Conservation (phyloP, 2,329 filamentous ascomycete species). For the Endothia cerciana region DNA sequence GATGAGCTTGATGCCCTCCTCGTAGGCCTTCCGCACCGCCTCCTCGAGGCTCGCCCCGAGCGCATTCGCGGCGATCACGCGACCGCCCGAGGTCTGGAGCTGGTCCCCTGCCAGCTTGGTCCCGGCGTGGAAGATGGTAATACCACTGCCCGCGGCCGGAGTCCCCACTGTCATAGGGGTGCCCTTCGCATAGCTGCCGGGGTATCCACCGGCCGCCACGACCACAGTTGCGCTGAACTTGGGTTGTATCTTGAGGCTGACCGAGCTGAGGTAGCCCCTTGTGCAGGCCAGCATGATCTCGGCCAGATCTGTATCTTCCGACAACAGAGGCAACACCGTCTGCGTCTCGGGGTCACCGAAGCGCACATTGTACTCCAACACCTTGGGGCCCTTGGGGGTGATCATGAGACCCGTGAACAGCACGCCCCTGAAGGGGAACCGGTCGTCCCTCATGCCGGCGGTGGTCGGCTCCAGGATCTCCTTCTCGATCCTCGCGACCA, state of each 20-base stretch:
- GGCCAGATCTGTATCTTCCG: slow-evolving; percentile 78
- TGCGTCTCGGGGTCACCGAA: slow-evolving; percentile 94
- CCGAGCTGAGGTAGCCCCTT: slow-evolving; percentile 71
- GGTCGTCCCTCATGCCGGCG: slow-evolving; percentile 82
- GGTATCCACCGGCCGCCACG: slow-evolving; percentile 91
- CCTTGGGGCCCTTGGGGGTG: slow-evolving; percentile 77
- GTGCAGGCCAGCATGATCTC: slow-evolving; percentile 87
- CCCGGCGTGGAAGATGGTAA: slow-evolving; percentile 90
- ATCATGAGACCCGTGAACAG: slow-evolving; percentile 95
- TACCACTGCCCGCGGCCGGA: slow-evolving; percentile 52
- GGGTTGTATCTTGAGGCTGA: slow-evolving; percentile 68
- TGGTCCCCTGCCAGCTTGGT: slow-evolving; percentile 67
- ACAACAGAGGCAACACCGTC: slow-evolving; percentile 79
- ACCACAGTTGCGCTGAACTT: slow-evolving; percentile 89
- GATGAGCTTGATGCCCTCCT: slow-evolving; percentile 73
- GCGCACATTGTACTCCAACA: slow-evolving; percentile 90
- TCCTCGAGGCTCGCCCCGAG: slow-evolving; percentile 72
- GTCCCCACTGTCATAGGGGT: slow-evolving; percentile 57
- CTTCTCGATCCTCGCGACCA: slow-evolving; percentile 78
- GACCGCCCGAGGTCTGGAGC: slow-evolving; percentile 79
- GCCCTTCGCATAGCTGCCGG: slow-evolving; percentile 82
- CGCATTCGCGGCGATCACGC: slow-evolving; percentile 92
- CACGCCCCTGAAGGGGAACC: slow-evolving; percentile 72
- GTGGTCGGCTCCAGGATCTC: slow-evolving; percentile 90
- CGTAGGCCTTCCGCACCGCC: slow-evolving; percentile 86